A percentile compares a stretch with the other conserved stretches of the same genome.
Conservation (phyloP, 2,329 filamentous ascomycete species). For the Coniella vitis region DNA sequence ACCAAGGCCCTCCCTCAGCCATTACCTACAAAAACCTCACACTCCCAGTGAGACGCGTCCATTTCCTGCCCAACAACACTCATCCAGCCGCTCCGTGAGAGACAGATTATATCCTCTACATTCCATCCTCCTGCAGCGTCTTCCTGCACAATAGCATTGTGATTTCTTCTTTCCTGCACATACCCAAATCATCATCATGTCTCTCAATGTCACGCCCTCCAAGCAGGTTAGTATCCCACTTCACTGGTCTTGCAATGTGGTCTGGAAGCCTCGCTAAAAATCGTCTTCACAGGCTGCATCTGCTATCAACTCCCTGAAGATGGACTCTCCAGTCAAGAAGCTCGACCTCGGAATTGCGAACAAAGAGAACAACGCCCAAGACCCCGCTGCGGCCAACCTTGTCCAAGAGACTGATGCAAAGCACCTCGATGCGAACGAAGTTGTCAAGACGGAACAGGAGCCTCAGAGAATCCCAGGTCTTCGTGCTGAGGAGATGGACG, state of each 20-base stretch:
- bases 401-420: slow-evolving; percentile 54
- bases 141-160: slow-evolving; percentile 29
- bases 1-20: neutral
- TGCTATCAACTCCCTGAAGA: slow-evolving; percentile 81
- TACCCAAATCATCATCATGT: slow-evolving; percentile 49
- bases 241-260: slow-evolving; percentile 1
- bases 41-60: slow-evolving; percentile 3
- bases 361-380: slow-evolving; percentile 71
- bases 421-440: slow-evolving; percentile 38
- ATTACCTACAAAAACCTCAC: slow-evolving; percentile 9
- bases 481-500: slow-evolving; percentile 63
- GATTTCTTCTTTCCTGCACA: neutral
- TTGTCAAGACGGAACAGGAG: slow-evolving; percentile 38
- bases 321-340: slow-evolving; percentile 91
- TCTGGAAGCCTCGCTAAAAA: slow-evolving; percentile 26
- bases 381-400: slow-evolving; percentile 43
- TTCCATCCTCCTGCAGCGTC: neutral
- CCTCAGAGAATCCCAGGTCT: slow-evolving; percentile 33
- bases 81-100: neutral
- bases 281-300: slow-evolving; percentile 62
- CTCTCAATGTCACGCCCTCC: slow-evolving; percentile 48
- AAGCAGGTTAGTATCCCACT: slow-evolving; percentile 25
- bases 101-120: neutral
- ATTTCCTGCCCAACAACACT: slow-evolving; percentile 1
- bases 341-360: slow-evolving; percentile 65